Evolutionary conservation across 164 flowering plant species (phyloP).

Genomic region (Piper longum): DNA sequence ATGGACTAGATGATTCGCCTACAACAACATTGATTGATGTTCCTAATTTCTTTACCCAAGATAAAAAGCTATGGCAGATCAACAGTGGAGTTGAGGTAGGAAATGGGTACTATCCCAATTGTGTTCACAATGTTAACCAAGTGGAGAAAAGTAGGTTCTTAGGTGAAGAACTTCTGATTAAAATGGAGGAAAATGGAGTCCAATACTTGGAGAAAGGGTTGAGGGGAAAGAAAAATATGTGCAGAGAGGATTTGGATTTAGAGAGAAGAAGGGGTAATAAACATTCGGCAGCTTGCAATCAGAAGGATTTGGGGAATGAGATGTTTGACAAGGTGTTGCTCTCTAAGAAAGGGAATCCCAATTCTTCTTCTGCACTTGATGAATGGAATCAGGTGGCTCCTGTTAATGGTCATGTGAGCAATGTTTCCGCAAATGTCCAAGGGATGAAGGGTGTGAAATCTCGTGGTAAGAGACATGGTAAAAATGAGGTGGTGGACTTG

Average conservation of each 20-base stretch:
- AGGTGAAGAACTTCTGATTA: background rate
- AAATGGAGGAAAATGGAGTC: constrained; percentile 2
- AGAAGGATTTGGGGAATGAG: constrained; percentile 26
- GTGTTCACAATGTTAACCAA: background rate
- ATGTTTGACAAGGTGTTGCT: constrained; percentile 59
- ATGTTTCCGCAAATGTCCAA: constrained; percentile 26
- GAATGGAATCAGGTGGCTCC: constrained; percentile 14
- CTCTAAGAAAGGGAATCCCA: constrained; percentile 15
- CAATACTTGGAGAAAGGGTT: constrained; percentile 8
- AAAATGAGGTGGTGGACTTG: constrained; percentile 61
- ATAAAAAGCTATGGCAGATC: constrained; percentile 46
- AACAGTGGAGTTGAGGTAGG: constrained; percentile 64
- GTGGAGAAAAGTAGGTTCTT: constrained; percentile 1
- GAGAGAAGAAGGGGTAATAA: constrained; percentile 47
- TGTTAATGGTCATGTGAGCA: constrained; percentile 19
- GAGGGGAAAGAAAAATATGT: constrained; percentile 40
- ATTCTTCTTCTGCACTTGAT: constrained; percentile 11
- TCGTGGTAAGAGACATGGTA: constrained; percentile 46
- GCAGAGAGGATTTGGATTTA: constrained; percentile 21
- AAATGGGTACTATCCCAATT: constrained; percentile 39
- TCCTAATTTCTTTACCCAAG: constrained; percentile 29
- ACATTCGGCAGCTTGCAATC: constrained; percentile 39
- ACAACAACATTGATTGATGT: constrained; percentile 22
- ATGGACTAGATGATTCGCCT: constrained; percentile 35
- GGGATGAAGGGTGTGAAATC: constrained; percentile 21